phyloP scores from a whole-genome alignment of 1,284 basidiomycete genomes.

The Athelia psychrophila region DNA sequence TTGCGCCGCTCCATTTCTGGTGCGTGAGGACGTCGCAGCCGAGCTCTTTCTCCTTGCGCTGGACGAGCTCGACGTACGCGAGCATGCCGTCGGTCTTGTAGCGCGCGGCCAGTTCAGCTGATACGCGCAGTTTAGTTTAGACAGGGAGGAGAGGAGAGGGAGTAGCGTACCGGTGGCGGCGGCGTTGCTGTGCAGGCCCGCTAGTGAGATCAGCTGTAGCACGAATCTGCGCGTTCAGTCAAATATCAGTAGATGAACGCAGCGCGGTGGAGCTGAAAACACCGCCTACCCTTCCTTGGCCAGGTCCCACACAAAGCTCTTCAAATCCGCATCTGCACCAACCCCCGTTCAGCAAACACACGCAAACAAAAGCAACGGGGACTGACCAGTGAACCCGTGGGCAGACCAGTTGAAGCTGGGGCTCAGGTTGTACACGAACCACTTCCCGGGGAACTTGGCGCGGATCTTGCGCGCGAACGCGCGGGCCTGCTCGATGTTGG shows the following conservation, averaged over 20 bases:
- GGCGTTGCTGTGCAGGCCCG: constrained; percentile 85
- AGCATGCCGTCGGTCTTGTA: constrained; percentile 88
- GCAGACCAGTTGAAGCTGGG: constrained; percentile 93
- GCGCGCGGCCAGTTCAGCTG: constrained; percentile 72
- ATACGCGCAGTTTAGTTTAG: no score
- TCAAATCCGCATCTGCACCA: constrained; percentile 61
- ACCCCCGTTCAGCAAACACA: background rate
- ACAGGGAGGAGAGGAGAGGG: constrained; percentile 2
- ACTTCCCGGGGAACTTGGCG: constrained; percentile 73
- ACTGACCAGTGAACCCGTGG: constrained; percentile 73
- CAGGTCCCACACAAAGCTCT: constrained; percentile 89
- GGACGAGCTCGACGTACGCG: constrained; percentile 82
- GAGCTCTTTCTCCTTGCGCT: constrained; percentile 86
- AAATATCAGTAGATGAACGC: constrained; percentile 8
- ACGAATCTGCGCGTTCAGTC: constrained; percentile 64
- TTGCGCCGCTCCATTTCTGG: constrained; percentile 91
- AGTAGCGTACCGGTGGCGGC: constrained; percentile 62
- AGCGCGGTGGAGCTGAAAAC: constrained; percentile 10
- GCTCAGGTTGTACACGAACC: constrained; percentile 94
- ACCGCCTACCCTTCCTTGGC: constrained; percentile 77
- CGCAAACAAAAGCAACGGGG: background rate
- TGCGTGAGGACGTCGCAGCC: constrained; percentile 92
- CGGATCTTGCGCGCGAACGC: constrained; percentile 79
- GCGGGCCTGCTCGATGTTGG: constrained; percentile 78
- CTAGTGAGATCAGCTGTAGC: constrained; percentile 83